Conservation (phyloP, 306 rosid genomes). For the Albizia julibrissin region DNA sequence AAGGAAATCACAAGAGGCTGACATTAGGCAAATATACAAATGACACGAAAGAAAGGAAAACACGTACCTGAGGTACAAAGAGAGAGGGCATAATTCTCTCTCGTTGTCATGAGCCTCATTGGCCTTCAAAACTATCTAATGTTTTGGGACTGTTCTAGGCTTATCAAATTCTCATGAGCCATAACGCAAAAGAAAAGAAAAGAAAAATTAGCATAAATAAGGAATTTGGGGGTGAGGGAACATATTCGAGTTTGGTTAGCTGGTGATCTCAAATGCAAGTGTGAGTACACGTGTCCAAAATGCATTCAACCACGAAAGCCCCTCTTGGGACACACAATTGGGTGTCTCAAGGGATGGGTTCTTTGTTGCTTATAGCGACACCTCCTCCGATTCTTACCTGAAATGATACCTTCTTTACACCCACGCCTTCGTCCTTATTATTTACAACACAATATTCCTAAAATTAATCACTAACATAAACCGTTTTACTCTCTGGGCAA, state of each 20-base stretch:
- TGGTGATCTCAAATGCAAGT: constrained; percentile 45
- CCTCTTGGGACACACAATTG: neutral
- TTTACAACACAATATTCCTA: neutral
- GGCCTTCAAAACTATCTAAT: constrained; percentile 27
- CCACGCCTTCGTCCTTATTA: constrained; percentile 6
- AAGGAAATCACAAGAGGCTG: neutral
- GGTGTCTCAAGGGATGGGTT: constrained; percentile 6
- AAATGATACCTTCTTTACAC: constrained; percentile 38
- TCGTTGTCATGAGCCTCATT: constrained; percentile 17
- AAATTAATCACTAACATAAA: neutral
- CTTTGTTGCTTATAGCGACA: constrained; percentile 27
- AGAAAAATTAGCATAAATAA: neutral
- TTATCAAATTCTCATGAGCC: constrained; percentile 11
- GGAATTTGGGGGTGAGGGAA: constrained; percentile 34
- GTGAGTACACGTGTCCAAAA: constrained; percentile 33
- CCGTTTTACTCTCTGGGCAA: too few relatives aligned
- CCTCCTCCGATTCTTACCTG: constrained; percentile 41
- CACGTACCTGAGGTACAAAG: constrained; percentile 39
- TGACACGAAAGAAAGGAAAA: neutral
- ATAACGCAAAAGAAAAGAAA: neutral
- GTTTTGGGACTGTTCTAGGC: neutral
- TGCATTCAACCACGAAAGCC: neutral
- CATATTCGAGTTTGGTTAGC: constrained; percentile 51
- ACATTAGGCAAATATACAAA: constrained; percentile 9
- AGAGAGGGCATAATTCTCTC: constrained; percentile 33